Evolutionary conservation across 1,284 basidiomycete genomes (phyloP).

Genomic region (Irpex lacteus): DNA sequence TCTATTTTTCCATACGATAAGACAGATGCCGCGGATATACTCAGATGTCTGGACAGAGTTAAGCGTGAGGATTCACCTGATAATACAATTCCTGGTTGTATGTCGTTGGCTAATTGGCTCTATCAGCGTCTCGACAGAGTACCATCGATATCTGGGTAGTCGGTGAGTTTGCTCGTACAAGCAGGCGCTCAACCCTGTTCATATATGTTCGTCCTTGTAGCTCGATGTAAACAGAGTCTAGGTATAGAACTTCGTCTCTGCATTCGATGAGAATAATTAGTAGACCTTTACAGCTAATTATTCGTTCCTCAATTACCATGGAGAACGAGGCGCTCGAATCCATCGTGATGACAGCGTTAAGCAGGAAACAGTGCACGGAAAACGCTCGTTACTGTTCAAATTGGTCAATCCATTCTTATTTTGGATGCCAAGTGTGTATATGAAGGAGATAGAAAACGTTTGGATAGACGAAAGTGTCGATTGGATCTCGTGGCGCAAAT

Average conservation of each 20-base stretch:
- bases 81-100: too few species aligned
- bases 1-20: conserved; percentile 7
- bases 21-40: background rate
- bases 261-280: too few species aligned
- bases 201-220: too few species aligned
- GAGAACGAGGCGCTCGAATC: conserved; percentile 10
- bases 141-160: too few species aligned
- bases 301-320: conserved; percentile 13
- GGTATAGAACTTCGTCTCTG: too few species aligned
- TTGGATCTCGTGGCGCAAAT: conserved; percentile 22
- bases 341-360: conserved; percentile 16
- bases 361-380: background rate
- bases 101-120: too few species aligned
- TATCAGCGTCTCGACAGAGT: too few species aligned
- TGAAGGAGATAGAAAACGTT: conserved; percentile 21
- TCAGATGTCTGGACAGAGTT: conserved; percentile 1
- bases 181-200: too few species aligned
- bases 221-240: background rate
- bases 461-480: conserved; percentile 26
- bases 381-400: conserved; percentile 16
- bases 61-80: too few species aligned
- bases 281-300: too few species aligned
- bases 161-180: too few species aligned
- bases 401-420: conserved; percentile 23
- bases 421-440: conserved; percentile 21